phyloP scores from a whole-genome alignment of 495 filamentous ascomycete species.

The Schizothecium vesticola region DNA sequence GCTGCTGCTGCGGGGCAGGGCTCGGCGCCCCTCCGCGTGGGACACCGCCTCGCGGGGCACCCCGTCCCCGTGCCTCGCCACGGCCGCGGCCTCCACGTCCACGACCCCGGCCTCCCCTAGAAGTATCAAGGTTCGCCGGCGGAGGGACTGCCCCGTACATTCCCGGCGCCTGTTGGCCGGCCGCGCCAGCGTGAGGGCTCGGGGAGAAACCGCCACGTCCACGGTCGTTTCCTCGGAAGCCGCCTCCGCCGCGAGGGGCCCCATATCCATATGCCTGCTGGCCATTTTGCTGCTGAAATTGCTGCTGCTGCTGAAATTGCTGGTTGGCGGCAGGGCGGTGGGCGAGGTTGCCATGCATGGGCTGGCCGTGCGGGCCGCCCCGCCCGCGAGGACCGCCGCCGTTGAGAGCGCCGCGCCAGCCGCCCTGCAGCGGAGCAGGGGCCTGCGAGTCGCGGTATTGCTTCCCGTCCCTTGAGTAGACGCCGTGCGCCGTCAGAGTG shows the following conservation, averaged over 20 bases:
- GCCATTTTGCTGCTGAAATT: constrained; percentile 3
- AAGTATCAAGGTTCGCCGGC: constrained; percentile 57
- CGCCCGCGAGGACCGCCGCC: constrained; percentile 37
- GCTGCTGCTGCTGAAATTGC: constrained; percentile 14
- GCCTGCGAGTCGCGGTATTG: constrained; percentile 62
- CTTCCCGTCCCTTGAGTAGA: constrained; percentile 55
- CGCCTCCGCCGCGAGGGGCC: constrained; percentile 30
- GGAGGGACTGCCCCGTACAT: constrained; percentile 75
- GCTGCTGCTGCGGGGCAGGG: constrained; percentile 1
- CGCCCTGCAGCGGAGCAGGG: constrained; percentile 64
- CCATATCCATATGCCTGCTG: constrained; percentile 1
- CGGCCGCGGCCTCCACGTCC: constrained; percentile 21
- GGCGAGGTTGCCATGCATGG: constrained; percentile 41
- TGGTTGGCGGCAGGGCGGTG: constrained; percentile 31
- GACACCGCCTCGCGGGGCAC: constrained; percentile 1
- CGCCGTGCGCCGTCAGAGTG: constrained; percentile 53
- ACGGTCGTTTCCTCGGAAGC: constrained; percentile 22
- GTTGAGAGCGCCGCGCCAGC: constrained; percentile 64
- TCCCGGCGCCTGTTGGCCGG: constrained; percentile 8
- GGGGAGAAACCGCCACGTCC: constrained; percentile 28
- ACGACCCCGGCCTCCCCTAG: constrained; percentile 35
- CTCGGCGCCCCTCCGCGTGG: constrained; percentile 5
- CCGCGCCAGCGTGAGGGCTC: constrained; percentile 16
- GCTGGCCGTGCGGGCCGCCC: constrained; percentile 20
- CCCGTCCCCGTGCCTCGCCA: constrained; percentile 18